Percentiles rank a stretch among this genome's conserved stretches.
Evolutionary conservation across 345 rosid genomes (phyloP).

Genomic region (Citrus mangshanensis): DNA sequence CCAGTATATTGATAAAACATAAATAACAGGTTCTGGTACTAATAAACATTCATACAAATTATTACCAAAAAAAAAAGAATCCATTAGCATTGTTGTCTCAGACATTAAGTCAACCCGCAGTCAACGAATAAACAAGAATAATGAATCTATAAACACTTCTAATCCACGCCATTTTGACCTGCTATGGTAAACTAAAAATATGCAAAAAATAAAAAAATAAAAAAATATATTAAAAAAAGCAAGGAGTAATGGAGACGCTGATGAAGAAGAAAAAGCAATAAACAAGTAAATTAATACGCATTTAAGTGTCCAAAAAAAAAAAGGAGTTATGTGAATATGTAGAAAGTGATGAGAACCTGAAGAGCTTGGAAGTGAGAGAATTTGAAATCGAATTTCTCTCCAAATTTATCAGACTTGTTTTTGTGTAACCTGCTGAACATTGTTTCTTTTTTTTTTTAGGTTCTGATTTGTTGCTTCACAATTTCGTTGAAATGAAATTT

Average conservation of each 20-base stretch:
- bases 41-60: background rate
- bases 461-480: background rate
- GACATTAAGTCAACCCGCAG: background rate
- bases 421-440: slow-evolving; percentile 59
- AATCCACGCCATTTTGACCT: background rate
- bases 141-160: background rate
- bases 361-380: slow-evolving; percentile 50
- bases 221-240: background rate
- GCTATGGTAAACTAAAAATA: background rate
- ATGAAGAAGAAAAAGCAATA: background rate
- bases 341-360: slow-evolving; percentile 35
- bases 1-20: background rate
- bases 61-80: background rate
- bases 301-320: background rate
- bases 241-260: background rate
- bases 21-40: background rate
- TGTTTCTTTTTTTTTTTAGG: background rate
- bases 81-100: background rate
- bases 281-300: background rate
- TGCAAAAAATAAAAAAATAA: no score
- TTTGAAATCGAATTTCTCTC: slow-evolving; percentile 46
- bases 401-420: slow-evolving; percentile 41
- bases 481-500: background rate
- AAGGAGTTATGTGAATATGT: background rate
- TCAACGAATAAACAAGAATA: background rate